Conservation (phyloP, 176 grass and related monocot genomes). For the bread wheat (Triticum aestivum) region DNA sequence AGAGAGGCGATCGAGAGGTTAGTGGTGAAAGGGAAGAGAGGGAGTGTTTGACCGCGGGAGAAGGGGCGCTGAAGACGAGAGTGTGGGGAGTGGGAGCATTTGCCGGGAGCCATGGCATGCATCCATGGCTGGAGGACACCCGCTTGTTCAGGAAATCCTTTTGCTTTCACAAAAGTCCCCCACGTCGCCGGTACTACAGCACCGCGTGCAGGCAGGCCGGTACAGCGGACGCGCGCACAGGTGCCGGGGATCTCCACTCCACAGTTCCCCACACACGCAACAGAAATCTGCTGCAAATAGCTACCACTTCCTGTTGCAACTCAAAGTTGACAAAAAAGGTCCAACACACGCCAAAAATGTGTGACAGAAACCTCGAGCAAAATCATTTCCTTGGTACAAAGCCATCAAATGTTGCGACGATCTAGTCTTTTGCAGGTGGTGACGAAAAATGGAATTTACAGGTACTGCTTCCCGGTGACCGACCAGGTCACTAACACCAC, state of each 20-base stretch:
- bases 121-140: background rate
- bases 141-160: constrained; percentile 11
- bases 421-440: constrained; percentile 24
- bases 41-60: constrained; percentile 17
- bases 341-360: background rate
- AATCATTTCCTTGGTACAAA: constrained; percentile 34
- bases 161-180: background rate
- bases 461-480: constrained; percentile 30
- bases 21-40: constrained; percentile 5
- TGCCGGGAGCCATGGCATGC: constrained; percentile 25
- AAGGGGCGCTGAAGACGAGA: constrained; percentile 6
- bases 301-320: background rate
- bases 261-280: no score
- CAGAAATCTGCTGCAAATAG: background rate
- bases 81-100: constrained; percentile 21
- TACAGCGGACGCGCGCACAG: background rate
- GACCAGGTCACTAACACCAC: constrained; percentile 35
- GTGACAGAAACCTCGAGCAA: constrained; percentile 13
- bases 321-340: background rate
- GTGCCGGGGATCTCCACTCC: no score
- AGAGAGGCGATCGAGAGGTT: background rate
- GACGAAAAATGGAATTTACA: constrained; percentile 61
- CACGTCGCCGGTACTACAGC: no score
- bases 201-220: background rate
- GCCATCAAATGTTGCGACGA: constrained; percentile 23